phyloP scores from a whole-genome alignment of 306 rosid genomes.

The Abrus precatorius region DNA sequence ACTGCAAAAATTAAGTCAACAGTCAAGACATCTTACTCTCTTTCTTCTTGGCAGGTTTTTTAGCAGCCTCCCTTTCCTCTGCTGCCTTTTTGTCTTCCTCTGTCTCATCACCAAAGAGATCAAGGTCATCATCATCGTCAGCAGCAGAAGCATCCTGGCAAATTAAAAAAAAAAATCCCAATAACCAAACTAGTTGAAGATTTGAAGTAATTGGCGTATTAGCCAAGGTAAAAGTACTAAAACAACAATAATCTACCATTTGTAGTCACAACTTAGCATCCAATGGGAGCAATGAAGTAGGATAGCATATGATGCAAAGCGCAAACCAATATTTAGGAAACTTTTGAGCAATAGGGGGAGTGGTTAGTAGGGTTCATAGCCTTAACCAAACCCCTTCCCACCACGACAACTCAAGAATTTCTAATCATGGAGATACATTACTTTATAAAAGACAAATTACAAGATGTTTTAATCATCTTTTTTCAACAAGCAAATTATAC shows the following conservation, averaged over 20 bases:
- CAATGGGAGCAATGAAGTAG: neutral
- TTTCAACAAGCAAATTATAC: neutral
- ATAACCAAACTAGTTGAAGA: constrained; percentile 4
- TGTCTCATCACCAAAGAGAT: constrained; percentile 87
- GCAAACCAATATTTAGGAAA: neutral
- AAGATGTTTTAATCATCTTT: neutral
- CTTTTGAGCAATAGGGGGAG: neutral
- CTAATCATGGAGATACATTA: constrained; percentile 4
- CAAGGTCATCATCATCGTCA: constrained; percentile 73
- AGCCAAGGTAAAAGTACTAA: neutral
- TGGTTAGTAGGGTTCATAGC: neutral
- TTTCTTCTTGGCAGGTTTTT: constrained; percentile 81
- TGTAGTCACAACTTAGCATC: neutral
- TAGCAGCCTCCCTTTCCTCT: constrained; percentile 76
- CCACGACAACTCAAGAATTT: neutral
- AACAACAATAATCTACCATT: neutral
- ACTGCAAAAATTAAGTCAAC: neutral
- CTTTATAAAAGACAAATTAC: neutral
- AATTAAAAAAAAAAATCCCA: neutral
- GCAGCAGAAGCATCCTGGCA: constrained; percentile 61
- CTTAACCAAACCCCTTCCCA: neutral
- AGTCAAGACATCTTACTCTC: constrained; percentile 64
- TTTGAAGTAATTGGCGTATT: neutral
- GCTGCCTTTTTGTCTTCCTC: constrained; percentile 89
- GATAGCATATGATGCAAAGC: constrained; percentile 1